Evolutionary conservation across 352 stramenopile species (phyloP), one percentile per base, ranked within the genome.

Genomic region (Thalassiosira allenii): DNA sequence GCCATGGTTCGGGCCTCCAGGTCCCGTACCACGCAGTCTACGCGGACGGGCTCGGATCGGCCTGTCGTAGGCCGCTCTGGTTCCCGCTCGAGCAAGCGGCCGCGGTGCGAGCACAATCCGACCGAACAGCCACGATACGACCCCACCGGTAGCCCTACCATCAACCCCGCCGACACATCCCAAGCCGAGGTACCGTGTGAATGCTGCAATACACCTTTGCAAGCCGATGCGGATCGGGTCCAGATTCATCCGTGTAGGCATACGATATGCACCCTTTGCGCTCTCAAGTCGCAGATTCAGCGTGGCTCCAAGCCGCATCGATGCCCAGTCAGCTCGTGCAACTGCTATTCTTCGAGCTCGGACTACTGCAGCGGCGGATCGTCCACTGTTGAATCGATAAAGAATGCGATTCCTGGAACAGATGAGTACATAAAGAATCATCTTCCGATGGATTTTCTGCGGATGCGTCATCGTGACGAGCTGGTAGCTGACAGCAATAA

Each of bases 351-450:
- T 11, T n/a, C 20, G 22, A 3, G 47, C 14, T 30, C 17, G 14
- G 57, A 67, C 32, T 67, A 52, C 22, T 23, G 40, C 27, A 25
- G 47, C 25, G 14, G 37, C 32, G 30, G 47, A 9, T 33, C 37
- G 32, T 37, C 57, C 33, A 67, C 57, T n/a, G 23, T 6, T n/a
- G 20, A 11, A 67, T 67, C 14, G 57, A 43, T 12, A 20, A 20
- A n/a, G 57, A 67, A 14, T 4, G n/a, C n/a, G n/a, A 67, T 52
- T 17, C 8, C 8, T 17, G 37, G 37, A 17, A 17, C 9, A 47
- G 17, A 47, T 47, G 37, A 47, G 37, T 67, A 67, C 57, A 23
- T 51, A 34, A 67, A 57, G 34, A 34, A 56, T 12, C 30, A 67
- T 27, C 57, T 67, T 11, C 57, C 57, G 32, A 20, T 56, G 6